Evolutionary conservation across 148 eudicot genomes (phyloP), one percentile per base, ranked within the genome.

Genomic region (Suaeda aralocaspica): DNA sequence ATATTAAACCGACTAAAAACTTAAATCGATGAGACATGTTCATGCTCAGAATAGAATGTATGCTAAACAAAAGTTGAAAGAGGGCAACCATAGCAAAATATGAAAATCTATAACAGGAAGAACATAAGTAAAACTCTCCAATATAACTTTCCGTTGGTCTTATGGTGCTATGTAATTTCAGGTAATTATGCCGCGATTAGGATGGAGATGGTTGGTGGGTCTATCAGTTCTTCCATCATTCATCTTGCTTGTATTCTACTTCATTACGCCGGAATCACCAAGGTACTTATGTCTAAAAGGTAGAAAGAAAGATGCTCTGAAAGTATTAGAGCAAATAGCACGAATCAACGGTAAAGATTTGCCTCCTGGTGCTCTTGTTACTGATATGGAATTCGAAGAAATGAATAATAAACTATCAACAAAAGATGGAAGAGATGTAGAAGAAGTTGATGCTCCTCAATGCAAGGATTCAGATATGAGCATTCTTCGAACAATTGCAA

Each of bases 191-290:
- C 75, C 75, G 11, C 63, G 57, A 53, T 53, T 51, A 62, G 75
- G 75, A 36, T 72, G 75, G 75, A 63, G 75, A 72, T 72, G 75
- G 75, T 62, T 52, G n/a, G 15, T 72, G 41, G 75, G 75, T 29
- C 46, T 72, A 26, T 72, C 75, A 2, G 68, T 67, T 18, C 41
- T 72, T 4, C 75, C 75, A 3, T 51, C 75, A 30, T 48, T 72
- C 14, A 36, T 72, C 33, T 15, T 72, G 26, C 69, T 72, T 13
- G 24, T 72, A 52, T 72, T 72, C 48, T 72, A 72, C 45, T 3
- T 36, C 5, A 28, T 63, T n/a, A 72, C 75, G 1, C 75, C 68
- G 8, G 75, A 72, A 49, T 72, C 75, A 5, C 75, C 75, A 1
- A 51, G 75, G 14, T 72, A 72, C 75, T 53, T 63, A 30, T 63